phyloP scores from a whole-genome alignment of 768 basidiomycete genomes.

The Lactifluus hygrophoroides region DNA sequence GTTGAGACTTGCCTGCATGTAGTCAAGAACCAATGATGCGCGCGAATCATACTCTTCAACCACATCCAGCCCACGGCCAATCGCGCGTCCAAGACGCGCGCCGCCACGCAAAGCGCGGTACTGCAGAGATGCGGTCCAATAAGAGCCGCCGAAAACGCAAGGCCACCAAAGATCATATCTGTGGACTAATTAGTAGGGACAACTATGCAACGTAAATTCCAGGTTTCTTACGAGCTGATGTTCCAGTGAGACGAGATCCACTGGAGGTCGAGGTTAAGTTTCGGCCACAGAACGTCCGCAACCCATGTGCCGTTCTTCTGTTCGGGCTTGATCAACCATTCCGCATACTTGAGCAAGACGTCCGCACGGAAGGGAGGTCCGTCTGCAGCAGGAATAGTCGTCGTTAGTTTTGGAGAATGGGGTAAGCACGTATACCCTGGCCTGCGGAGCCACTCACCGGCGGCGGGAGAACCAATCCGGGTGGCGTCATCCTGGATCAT shows the following conservation, averaged over 20 bases:
- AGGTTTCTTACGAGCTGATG: constrained; percentile 2
- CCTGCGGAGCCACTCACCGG: constrained; percentile 2
- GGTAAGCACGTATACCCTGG: too few relatives aligned
- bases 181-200: not conserved
- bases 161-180: constrained; percentile 15
- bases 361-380: constrained; percentile 11
- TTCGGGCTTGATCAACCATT: constrained; percentile 6
- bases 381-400: not conserved
- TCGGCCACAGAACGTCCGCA: constrained; percentile 9
- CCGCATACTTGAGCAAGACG: constrained; percentile 7
- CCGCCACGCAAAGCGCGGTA: constrained; percentile 9
- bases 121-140: constrained; percentile 13
- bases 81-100: constrained; percentile 13
- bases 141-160: constrained; percentile 7
- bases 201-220: too few relatives aligned
- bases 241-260: constrained; percentile 14
- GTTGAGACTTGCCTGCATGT: constrained; percentile 8
- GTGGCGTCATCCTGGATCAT: not conserved
- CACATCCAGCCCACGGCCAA: not conserved
- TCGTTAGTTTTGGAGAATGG: not conserved
- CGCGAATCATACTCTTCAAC: constrained; percentile 3
- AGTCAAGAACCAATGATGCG: constrained; percentile 11
- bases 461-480: constrained; percentile 10
- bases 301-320: constrained; percentile 16
- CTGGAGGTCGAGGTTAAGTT: constrained; percentile 12